A percentile compares a stretch with the other conserved stretches of the same genome.
Evolutionary conservation across 257 asterid species (phyloP).

Genomic region (Jacaranda copaia): DNA sequence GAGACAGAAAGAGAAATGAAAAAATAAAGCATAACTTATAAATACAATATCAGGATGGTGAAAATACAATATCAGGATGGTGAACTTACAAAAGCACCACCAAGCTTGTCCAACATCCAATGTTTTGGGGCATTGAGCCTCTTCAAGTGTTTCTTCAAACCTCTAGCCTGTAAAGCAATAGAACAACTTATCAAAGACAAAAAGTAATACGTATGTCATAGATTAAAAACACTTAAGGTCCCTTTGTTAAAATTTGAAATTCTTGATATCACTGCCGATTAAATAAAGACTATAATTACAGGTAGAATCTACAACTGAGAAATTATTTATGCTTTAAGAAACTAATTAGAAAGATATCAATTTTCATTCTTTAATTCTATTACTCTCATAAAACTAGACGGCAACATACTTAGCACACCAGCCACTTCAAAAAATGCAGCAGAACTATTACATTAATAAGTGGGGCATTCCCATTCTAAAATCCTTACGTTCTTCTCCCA

Average conservation of each 20-base stretch:
- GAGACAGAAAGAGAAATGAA: background rate
- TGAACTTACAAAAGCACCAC: conserved; percentile 52
- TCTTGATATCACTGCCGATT: background rate
- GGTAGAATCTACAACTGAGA: background rate
- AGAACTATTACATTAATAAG: background rate
- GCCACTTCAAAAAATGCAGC: background rate
- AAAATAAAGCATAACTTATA: background rate
- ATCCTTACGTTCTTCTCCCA: background rate
- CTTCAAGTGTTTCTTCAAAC: conserved; percentile 54
- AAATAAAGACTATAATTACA: background rate
- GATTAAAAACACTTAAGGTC: background rate
- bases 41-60: background rate
- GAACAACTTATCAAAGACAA: background rate
- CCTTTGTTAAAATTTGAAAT: background rate
- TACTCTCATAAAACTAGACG: background rate
- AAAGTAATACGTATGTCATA: background rate
- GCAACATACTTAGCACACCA: background rate
- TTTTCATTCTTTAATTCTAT: background rate
- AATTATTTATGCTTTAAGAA: background rate
- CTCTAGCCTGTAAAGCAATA: conserved; percentile 42
- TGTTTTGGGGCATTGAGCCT: conserved; percentile 56
- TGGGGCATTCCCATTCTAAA: background rate
- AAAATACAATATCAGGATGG: background rate
- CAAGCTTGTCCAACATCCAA: conserved; percentile 55
- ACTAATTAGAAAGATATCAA: background rate